Evolutionary conservation across 148 eudicot genomes (phyloP).

Genomic region (Fagopyrum esculentum): DNA sequence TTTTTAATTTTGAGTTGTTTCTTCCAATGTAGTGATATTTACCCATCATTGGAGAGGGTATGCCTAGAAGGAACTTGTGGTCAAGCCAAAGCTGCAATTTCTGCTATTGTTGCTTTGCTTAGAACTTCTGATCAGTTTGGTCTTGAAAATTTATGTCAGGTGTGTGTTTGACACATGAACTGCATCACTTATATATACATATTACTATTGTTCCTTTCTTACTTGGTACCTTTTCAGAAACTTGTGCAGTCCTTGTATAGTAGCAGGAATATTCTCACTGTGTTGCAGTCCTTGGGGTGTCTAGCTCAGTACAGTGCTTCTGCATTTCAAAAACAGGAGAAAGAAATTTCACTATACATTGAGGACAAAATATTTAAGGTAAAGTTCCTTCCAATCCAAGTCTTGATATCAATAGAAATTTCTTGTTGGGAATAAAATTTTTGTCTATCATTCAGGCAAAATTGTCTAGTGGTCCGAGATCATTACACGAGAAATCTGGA

Average conservation of each 20-base stretch:
- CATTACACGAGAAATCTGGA: constrained; percentile 30
- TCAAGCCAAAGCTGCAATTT: constrained; percentile 74
- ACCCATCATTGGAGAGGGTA: constrained; percentile 61
- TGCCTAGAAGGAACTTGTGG: constrained; percentile 82
- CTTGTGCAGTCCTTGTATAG: constrained; percentile 51
- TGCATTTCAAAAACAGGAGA: constrained; percentile 50
- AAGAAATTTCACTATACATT: constrained; percentile 47
- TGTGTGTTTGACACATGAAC: constrained; percentile 14
- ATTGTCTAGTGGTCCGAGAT: constrained; percentile 23
- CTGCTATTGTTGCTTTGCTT: constrained; percentile 50
- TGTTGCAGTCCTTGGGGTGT: constrained; percentile 83
- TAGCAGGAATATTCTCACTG: constrained; percentile 57
- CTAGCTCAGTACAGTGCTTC: constrained; percentile 55
- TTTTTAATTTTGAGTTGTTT: neutral
- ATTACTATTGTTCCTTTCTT: neutral
- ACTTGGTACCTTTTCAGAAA: constrained; percentile 29
- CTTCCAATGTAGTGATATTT: constrained; percentile 48
- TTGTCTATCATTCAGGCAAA: constrained; percentile 25
- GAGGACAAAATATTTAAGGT: constrained; percentile 38
- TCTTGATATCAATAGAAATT: neutral
- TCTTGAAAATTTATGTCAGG: constrained; percentile 58
- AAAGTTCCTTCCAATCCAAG: constrained; percentile 18
- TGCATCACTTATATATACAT: neutral
- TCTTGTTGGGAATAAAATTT: neutral
- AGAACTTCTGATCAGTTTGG: constrained; percentile 38